phyloP scores from a whole-genome alignment of 495 filamentous ascomycete genomes.

The Mytilinidion resinicola region DNA sequence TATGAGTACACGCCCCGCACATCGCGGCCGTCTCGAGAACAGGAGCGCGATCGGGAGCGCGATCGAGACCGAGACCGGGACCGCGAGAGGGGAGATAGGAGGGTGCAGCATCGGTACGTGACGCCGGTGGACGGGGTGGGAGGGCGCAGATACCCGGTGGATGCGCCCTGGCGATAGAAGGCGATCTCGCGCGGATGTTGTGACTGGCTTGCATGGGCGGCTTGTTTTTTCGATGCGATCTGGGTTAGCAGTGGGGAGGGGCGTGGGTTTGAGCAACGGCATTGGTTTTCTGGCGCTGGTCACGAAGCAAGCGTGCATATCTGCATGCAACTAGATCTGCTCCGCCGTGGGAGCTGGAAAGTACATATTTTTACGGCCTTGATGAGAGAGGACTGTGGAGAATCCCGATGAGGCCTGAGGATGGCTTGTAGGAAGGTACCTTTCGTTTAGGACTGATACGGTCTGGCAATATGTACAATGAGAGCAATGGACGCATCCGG shows the following conservation, averaged over 20 bases:
- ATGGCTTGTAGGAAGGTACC: too few species aligned
- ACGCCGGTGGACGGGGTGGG: constrained; percentile 19
- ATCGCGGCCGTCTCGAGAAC: constrained; percentile 2
- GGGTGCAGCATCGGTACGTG: constrained; percentile 20
- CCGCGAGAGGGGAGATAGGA: neutral
- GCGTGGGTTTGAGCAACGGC: neutral
- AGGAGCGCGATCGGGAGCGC: constrained; percentile 8
- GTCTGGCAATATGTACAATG: too few species aligned
- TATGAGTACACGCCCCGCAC: neutral
- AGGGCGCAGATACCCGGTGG: constrained; percentile 18
- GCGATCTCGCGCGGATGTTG: neutral
- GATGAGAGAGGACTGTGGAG: too few species aligned
- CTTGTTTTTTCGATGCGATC: neutral
- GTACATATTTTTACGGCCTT: too few species aligned
- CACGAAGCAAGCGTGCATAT: too few species aligned
- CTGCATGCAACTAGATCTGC: too few species aligned
- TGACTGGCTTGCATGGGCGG: neutral
- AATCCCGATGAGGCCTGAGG: too few species aligned
- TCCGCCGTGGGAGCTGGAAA: too few species aligned
- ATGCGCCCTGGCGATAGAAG: constrained; percentile 19
- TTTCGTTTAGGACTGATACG: too few species aligned
- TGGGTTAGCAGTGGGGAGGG: neutral
- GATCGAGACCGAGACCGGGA: constrained; percentile 3
- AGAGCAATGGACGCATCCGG: too few species aligned
- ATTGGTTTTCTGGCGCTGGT: neutral